Evolutionary conservation across 345 rosid species (phyloP), one percentile per base, ranked within the genome.

Genomic region (Hibiscus syriacus): DNA sequence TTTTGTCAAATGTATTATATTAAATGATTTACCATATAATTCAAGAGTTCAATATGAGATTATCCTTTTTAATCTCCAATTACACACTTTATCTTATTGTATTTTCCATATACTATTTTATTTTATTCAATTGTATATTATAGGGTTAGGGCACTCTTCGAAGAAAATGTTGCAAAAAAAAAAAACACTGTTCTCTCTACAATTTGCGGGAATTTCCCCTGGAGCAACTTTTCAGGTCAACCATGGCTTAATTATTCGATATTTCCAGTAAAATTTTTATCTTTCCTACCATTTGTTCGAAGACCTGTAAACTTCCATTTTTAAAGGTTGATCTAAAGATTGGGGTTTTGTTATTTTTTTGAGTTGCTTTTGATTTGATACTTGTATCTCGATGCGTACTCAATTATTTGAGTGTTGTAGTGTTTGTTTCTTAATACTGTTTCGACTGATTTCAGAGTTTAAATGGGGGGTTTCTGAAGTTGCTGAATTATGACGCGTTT

Each of bases 101-200:
- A n/a, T n/a, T n/a, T n/a, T 34, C 38, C 10, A 10, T 34, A 34
- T 34, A 34, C 10, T 34, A 34, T 34, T 34, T 34, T 34, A 34
- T 7, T 34, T 6, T 34, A 34, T 32, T 32, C 5, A 4, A 4
- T 32, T 3, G 5, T 32, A 32, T 32, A 5, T 17, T 10, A 60
- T 12, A 76, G 86, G 85, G 87, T 84, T 81, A 79, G 88, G 86
- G 86, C 82, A 60, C 79, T 67, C 13, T 17, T 38, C 16, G 5
- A 43, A 19, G n/a, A 64, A 62, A 48, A 73, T 77, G 76, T 66
- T 53, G 68, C 43, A 26, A 41, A 64, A 49, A 1, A 26, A 41
- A 64, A 49, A 1, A 69, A 26, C 59, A 62, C 2, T 67, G 10
- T 54, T 30, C 52, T 68, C 59, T 46, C 66, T 46, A 10, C 36